These are phyloP conservation scores for Tricholoma terreum DNA, from an alignment of 768 basidiomycete genomes.

Conservation along the genomic window DNA sequence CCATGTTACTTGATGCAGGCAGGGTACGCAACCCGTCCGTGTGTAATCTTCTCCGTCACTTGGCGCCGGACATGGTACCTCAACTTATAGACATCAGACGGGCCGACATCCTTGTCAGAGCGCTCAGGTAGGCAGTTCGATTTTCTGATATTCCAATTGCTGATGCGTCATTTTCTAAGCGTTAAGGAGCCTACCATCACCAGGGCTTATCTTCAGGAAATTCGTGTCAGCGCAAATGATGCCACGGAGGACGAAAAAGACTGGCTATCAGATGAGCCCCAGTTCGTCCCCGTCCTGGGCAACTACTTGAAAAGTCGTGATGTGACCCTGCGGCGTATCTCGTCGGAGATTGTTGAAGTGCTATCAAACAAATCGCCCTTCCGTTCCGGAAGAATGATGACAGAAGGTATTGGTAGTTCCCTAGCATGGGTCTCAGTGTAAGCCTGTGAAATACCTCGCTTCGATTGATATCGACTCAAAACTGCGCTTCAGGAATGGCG, in stretches of 20 bases:
- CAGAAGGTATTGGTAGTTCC: constrained; percentile 15
- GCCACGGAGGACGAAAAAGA: constrained; percentile 15
- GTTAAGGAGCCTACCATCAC: constrained; percentile 5
- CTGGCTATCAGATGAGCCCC: constrained; percentile 7
- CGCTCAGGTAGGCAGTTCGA: constrained; percentile 8
- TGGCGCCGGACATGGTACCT: constrained; percentile 13
- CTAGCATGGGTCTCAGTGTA: constrained; percentile 12
- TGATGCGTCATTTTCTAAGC: background rate
- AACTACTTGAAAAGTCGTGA: constrained; percentile 11
- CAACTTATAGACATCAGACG: constrained; percentile 5
- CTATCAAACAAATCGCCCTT: constrained; percentile 13
- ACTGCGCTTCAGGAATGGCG: constrained; percentile 6
- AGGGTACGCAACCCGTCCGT: constrained; percentile 11
- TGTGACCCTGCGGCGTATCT: constrained; percentile 7
- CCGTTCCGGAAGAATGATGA: constrained; percentile 17
- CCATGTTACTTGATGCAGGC: constrained; percentile 9
- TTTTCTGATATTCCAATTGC: background rate
- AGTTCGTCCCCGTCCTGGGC: constrained; percentile 12
- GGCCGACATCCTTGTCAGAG: constrained; percentile 12
- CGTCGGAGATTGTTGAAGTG: constrained; percentile 14
- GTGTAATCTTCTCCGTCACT: constrained; percentile 10
- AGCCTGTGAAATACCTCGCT: background rate
- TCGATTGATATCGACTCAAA: background rate
- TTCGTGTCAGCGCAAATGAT: background rate
- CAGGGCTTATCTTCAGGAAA: constrained; percentile 13